Base-by-base conservation (phyloP, 1,284 basidiomycete genomes). In the Porogramme epimiltina region DNA sequence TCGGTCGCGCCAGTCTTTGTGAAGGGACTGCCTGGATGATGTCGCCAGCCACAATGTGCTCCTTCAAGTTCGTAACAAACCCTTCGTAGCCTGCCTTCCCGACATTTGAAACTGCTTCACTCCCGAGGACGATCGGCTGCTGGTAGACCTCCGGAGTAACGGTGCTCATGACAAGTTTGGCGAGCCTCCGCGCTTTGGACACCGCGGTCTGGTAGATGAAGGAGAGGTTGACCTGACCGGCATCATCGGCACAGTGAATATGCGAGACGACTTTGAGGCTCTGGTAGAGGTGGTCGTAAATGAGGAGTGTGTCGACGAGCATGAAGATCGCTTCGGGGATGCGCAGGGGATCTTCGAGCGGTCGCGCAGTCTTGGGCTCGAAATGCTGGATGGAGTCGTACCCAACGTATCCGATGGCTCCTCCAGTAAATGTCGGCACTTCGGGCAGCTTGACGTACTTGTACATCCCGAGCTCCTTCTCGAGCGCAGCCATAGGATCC, bases 21-120 rank as follows among this genome's bases (percentile, higher is more conserved):
- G 92, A 95, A 1, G 97, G 97, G 8, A 99, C 97, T 2, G 97
- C 97, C 72, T 99, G 97, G 65, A 99, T 99, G 66, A 99, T 98
- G 72, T 99, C 94, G 36, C 97, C 97, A 43, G 90, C 89, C 54
- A 98, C 79, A 51, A 99, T 98, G 67, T 95, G 93, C 66, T 97
- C 81, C 75, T 98, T 98, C 54, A 99, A 77, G 52, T 80, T 84
- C 36, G 94, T 95, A 18, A 99, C 97, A 65, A 97, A 98, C 3
- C 73, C 73, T 69, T 98, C 89, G 73, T 99, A 99, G 0, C 97
- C 97, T 33, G 77, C 82, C 70, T 94, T 92, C 18, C 97, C 97
- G 31, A 99, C 93, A 67, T 99, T 99, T 40, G 91, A 95, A 18
- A 88, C 80, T 2, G 85, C 80, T 62, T 90, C 79, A 28, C 80